Percentiles rank a stretch among this genome's conserved stretches.
Evolutionary conservation across 768 basidiomycete genomes (phyloP).

Genomic region (Chalciporus piperatus): DNA sequence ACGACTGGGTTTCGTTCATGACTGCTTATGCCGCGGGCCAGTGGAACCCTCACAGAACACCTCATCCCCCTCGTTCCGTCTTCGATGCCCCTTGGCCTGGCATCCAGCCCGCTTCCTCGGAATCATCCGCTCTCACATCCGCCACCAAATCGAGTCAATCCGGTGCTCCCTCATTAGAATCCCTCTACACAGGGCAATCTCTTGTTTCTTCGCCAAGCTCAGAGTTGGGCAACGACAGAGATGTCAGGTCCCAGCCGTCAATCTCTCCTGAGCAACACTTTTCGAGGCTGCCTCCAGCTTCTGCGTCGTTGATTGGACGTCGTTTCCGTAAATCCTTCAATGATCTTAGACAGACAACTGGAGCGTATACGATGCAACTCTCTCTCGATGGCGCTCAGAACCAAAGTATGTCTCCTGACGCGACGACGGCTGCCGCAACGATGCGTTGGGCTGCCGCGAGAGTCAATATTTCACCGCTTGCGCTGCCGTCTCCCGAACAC

Average conservation of each 20-base stretch:
- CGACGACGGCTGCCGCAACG: conserved; percentile 70
- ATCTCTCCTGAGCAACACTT: conserved; percentile 26
- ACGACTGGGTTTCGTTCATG: conserved; percentile 77
- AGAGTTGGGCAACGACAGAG: conserved; percentile 18
- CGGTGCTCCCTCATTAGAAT: conserved; percentile 10
- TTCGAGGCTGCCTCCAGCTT: conserved; percentile 23
- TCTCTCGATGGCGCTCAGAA: conserved; percentile 29
- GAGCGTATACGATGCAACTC: conserved; percentile 24
- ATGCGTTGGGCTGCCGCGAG: conserved; percentile 84
- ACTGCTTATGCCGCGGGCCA: conserved; percentile 71
- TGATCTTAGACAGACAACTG: conserved; percentile 36
- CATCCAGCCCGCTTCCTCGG: conserved; percentile 9
- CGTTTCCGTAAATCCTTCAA: conserved; percentile 47
- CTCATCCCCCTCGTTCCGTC: conserved; percentile 49
- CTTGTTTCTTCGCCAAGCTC: conserved; percentile 8
- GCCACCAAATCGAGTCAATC: conserved; percentile 10
- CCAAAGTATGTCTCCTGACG: conserved; percentile 43
- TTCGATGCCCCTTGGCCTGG: conserved; percentile 21
- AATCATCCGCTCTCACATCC: conserved; percentile 2
- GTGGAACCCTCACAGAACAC: conserved; percentile 77
- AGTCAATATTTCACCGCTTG: conserved; percentile 81
- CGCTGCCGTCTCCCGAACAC: conserved; percentile 86
- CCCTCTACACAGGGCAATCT: conserved; percentile 4
- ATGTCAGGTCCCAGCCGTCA: conserved; percentile 14
- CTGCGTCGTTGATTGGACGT: conserved; percentile 32